Evolutionary conservation across 2,329 filamentous ascomycete genomes (phyloP).

Genomic region (Fusarium verticillioides): DNA sequence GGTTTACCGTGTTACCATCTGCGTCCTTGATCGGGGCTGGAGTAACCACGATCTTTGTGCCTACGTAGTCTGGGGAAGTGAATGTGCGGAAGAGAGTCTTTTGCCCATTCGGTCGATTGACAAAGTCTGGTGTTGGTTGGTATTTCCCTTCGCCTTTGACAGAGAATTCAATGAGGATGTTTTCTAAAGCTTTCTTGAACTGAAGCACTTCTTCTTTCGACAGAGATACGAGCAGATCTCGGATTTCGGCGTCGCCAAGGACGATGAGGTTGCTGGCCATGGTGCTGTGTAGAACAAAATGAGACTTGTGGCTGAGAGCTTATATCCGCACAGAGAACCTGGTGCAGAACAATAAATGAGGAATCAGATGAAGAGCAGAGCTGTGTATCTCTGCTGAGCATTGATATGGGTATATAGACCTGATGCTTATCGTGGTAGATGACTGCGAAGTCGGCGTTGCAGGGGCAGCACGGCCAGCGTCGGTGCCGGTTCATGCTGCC

Average conservation of each 20-base stretch:
- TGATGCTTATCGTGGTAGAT: not conserved
- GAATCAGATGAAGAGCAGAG: not conserved
- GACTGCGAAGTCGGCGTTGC: not conserved
- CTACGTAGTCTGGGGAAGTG: conserved; percentile 29
- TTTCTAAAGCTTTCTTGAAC: conserved; percentile 18
- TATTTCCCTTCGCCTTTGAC: conserved; percentile 29
- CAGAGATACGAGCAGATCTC: conserved; percentile 29
- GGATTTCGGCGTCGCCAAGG: conserved; percentile 30
- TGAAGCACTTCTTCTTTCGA: conserved; percentile 20
- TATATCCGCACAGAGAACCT: no score
- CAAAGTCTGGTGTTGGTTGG: conserved; percentile 33
- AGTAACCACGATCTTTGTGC: conserved; percentile 41
- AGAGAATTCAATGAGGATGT: conserved; percentile 31
- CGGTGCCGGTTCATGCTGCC: not conserved
- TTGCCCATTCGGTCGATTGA: conserved; percentile 38
- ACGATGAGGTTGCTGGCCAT: conserved; percentile 12
- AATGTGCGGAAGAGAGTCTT: conserved; percentile 43
- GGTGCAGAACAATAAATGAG: no score
- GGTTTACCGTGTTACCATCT: not conserved
- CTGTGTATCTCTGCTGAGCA: not conserved
- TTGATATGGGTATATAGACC: not conserved
- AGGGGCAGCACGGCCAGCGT: not conserved
- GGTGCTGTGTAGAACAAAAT: not conserved
- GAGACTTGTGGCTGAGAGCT: no score
- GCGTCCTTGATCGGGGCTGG: conserved; percentile 11